Base-by-base conservation (phyloP, 805 yeast genomes). In the Wickerhamiella allomyrinae region DNA sequence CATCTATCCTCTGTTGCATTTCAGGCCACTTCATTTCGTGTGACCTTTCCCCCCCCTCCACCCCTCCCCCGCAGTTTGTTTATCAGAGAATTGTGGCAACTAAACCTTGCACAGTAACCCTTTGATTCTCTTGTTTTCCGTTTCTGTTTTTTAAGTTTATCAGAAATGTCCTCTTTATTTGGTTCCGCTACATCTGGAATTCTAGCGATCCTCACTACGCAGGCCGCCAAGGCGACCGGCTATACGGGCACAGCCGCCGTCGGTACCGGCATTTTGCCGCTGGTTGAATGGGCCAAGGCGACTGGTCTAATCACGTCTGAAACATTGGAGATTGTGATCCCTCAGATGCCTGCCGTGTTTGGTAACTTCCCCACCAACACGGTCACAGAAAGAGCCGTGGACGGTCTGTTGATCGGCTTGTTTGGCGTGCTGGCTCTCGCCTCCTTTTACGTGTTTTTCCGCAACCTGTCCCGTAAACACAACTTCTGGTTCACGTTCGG, bases 361-460 rank as follows among this genome's bases (percentile, higher is more conserved):
- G 87, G 87, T 8, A 73, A 73, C 7, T 80, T 77, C 52, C 83
- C 85, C 2, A 51, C 52, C 14, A 20, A 23, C 43, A 51, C 52
- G 20, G 36, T 36, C 19, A 56, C 52, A 11, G 89, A 80, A 57
- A 55, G 66, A 10, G 83, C 74, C 1, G 86, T 86, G 2, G 62
- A 70, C 43, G 73, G 73, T 2, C 57, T 79, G 0, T 77, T 79
- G 49, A 54, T 68, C 2, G 81, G 70, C 0, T 59, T 71, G 1
- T 79, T 75, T 48, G 56, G 62, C 11, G 45, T 78, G 3, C 50
- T 79, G 27, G 51, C 63, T 35, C n/a, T 73, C 2, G 68, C 68
- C 0, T 78, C 76, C 49, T 41, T 65, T 5, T 49, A 47, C 20
- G 62, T 79, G 13, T 77, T 74, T 52, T 23, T 57, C 7, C 58